Evolutionary conservation across 768 basidiomycete species (phyloP), one percentile per base, ranked within the genome.

Genomic region (Rhizopogon rudus): DNA sequence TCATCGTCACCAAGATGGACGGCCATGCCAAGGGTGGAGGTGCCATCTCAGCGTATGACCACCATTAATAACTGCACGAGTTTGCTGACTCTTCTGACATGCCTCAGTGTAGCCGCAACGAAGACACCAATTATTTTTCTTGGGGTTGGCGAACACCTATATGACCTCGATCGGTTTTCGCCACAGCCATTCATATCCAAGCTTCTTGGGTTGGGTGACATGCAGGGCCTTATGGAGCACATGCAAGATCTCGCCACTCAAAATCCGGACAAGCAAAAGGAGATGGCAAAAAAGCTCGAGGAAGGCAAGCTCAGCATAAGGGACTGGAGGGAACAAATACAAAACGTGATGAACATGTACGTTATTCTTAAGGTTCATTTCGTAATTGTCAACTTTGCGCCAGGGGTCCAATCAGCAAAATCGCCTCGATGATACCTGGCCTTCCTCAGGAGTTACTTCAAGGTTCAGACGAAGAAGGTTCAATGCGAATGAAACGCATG

Each of bases 1-100:
- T 99, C 61, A 97, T 99, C 57, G 97, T 99, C 14, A 99, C 97
- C 10, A 99, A 99, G 74, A 93, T 99, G 86, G 97, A 99, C 63
- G 97, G 97, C 4, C 97, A 99, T 64, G 97, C 97, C 1, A 98
- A 97, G 69, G 97, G 97, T 54, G 97, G 97, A 70, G 97, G 97
- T 22, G 97, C 97, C 31, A 98, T 99, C 57, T 99, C 97, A 44
- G 96, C 96, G 96, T 98, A 73, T 57, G 93, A 79, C 20, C 41
- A 37, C 31, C 13, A 7, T 41, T 33, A 22, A 46, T 33, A 17
- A 16, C 20, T 44, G 35, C 43, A 42, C 53, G 12, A n/a, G 22
- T 31, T 50, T 42, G 9, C n/a, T 52, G 29, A 25, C 35, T 22
- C 35, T 37, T 20, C 9, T 49, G 17, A 37, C 20, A 10, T 49